Percentiles rank a stretch among this genome's conserved stretches.
Evolutionary conservation across 257 asterid species (phyloP).

Genomic region (Solanum chiquidenum): DNA sequence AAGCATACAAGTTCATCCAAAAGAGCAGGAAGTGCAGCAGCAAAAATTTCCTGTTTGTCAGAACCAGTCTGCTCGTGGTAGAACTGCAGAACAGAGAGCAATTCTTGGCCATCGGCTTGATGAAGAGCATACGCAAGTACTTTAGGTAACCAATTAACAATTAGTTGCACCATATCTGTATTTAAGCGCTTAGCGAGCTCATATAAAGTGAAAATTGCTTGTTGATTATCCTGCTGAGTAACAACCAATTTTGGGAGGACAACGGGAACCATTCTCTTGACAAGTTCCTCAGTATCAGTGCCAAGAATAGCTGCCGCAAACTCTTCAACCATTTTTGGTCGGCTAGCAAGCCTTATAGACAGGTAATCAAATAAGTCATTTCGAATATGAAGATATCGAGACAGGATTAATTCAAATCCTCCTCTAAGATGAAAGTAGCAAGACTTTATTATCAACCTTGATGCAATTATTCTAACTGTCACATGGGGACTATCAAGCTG

Average conservation of each 20-base stretch:
- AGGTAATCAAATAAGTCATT: constrained; percentile 74
- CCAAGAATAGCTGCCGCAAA: constrained; percentile 81
- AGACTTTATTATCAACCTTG: constrained; percentile 59
- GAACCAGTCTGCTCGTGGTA: constrained; percentile 62
- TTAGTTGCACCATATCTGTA: constrained; percentile 57
- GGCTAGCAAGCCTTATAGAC: constrained; percentile 50
- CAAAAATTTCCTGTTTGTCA: constrained; percentile 63
- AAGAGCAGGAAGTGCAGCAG: constrained; percentile 74
- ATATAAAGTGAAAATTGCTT: constrained; percentile 45
- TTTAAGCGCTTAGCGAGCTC: constrained; percentile 67
- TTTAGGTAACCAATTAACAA: constrained; percentile 71
- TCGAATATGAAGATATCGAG: constrained; percentile 52
- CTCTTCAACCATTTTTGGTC: constrained; percentile 70
- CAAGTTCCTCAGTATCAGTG: constrained; percentile 67
- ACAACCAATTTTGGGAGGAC: constrained; percentile 89
- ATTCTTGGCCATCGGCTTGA: constrained; percentile 59
- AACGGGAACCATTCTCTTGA: constrained; percentile 75
- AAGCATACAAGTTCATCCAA: constrained; percentile 88
- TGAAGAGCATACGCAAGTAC: constrained; percentile 89
- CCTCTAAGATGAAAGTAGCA: constrained; percentile 51
- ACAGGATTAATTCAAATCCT: constrained; percentile 61
- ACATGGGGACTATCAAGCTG: constrained; percentile 68
- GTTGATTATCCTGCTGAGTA: constrained; percentile 43
- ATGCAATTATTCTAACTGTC: constrained; percentile 62
- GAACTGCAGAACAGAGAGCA: constrained; percentile 58